Conservation (phyloP, 1,284 basidiomycete genomes). For the Ustilago crameri region DNA sequence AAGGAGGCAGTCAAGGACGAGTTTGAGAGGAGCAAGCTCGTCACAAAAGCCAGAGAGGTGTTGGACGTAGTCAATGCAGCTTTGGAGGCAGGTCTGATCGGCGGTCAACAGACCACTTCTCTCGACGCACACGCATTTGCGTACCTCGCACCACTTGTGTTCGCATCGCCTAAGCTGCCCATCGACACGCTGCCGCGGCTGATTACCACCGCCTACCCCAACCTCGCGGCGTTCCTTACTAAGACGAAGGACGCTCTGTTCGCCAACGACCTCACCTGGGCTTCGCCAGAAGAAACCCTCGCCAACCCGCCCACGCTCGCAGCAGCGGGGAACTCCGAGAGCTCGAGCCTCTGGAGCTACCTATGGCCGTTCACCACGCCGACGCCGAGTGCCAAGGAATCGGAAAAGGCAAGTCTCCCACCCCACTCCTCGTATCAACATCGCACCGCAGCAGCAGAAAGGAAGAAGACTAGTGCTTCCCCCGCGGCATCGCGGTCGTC, state of each 20-base stretch:
- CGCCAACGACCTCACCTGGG: conserved; percentile 9
- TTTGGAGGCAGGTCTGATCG: not conserved
- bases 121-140: conserved; percentile 50
- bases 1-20: conserved; percentile 36
- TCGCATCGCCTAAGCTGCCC: conserved; percentile 24
- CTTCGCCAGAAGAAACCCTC: conserved; percentile 8
- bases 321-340: not conserved
- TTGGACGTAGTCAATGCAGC: conserved; percentile 33
- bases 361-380: conserved; percentile 25
- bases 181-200: conserved; percentile 31
- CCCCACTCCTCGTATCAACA: conserved; percentile 10
- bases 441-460: not conserved
- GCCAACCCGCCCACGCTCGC: conserved; percentile 5
- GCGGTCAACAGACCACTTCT: conserved; percentile 11
- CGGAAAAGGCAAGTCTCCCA: conserved; percentile 42
- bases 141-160: conserved; percentile 51
- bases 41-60: conserved; percentile 23
- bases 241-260: conserved; percentile 29
- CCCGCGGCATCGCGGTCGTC: not conserved
- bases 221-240: conserved; percentile 23
- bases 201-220: conserved; percentile 27
- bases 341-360: conserved; percentile 11
- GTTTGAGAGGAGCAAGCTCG: conserved; percentile 44
- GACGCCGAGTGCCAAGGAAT: not conserved
- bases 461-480: not conserved